Conservation (phyloP, 805 yeast genomes). For the Ogataea corticis region DNA sequence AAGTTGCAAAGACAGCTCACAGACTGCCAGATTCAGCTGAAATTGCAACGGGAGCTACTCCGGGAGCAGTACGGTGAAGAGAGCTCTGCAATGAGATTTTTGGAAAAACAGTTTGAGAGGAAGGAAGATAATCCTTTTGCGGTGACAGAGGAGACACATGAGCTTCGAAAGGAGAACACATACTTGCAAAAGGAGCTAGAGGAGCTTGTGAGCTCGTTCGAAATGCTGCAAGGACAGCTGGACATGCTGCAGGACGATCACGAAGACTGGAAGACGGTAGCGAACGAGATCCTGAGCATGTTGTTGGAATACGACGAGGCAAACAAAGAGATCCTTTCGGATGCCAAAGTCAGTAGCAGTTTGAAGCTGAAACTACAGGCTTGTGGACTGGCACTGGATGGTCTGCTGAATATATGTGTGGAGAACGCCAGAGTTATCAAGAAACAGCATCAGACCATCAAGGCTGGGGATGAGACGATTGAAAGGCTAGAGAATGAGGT, state of each 20-base stretch:
- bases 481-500: neutral
- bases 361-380: conserved; percentile 13
- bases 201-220: conserved; percentile 21
- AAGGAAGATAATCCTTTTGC: neutral
- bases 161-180: conserved; percentile 4
- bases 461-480: neutral
- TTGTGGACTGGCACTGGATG: conserved; percentile 3
- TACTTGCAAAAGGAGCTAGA: conserved; percentile 17
- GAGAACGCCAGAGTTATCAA: neutral
- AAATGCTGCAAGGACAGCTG: conserved; percentile 19
- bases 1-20: conserved; percentile 33
- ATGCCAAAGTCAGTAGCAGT: conserved; percentile 1
- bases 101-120: conserved; percentile 16
- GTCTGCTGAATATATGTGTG: neutral
- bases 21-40: conserved; percentile 36
- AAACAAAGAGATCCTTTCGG: neutral
- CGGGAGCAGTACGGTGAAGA: conserved; percentile 24
- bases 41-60: conserved; percentile 33
- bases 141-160: neutral
- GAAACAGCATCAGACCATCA: neutral
- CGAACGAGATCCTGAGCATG: conserved; percentile 13
- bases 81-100: conserved; percentile 15
- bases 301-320: conserved; percentile 4
- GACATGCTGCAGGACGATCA: conserved; percentile 19
- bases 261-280: conserved; percentile 13